Evolutionary conservation across 2,329 filamentous ascomycete species (phyloP), one percentile per base, ranked within the genome.

Genomic region (Aspergillus transmontanensis): DNA sequence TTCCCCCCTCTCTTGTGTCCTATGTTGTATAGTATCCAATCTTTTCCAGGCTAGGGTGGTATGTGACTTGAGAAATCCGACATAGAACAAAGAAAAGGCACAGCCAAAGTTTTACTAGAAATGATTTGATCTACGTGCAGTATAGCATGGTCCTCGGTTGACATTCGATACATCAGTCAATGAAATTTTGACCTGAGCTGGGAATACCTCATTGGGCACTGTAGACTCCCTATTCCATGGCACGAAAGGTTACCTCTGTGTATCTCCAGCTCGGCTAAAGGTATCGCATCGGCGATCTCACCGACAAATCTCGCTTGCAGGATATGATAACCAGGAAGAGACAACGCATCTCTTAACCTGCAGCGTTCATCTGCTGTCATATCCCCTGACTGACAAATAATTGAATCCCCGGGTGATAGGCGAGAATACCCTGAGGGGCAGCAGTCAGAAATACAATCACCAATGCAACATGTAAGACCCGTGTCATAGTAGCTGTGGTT

Each of bases 71-170:
- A 54, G 34, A 54, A 54, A 54, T 45, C 19, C 16, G 19, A 45
- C 23, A 32, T 45, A n/a, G 26, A 45, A 54, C 48, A 59, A 54
- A 54, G 48, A 36, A 55, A 39, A 54, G 51, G 11, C 51, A 21
- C 16, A n/a, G 21, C 23, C 26, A 45, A 54, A 39, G 36, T 50
- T 59, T 21, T 19, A 23, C 32, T 30, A 53, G 53, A 54, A 26
- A 41, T 28, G 36, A 59, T 41, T 32, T 23, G 58, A 53, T 34
- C 48, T 54, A 59, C 34, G 39, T 59, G 58, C 58, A 54, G 58
- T 48, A n/a, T 43, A 53, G 36, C 30, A 53, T 59, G 32, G 7
- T 21, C 51, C 21, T 36, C 6, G 32, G 21, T 34, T 59, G 57
- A 43, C 34, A 53, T 30, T 59, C 50, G 32, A 43, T 34, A 39